Evolutionary conservation across 345 rosid species (phyloP), one percentile per base, ranked within the genome.

Genomic region (Crucihimalaya himalaica): DNA sequence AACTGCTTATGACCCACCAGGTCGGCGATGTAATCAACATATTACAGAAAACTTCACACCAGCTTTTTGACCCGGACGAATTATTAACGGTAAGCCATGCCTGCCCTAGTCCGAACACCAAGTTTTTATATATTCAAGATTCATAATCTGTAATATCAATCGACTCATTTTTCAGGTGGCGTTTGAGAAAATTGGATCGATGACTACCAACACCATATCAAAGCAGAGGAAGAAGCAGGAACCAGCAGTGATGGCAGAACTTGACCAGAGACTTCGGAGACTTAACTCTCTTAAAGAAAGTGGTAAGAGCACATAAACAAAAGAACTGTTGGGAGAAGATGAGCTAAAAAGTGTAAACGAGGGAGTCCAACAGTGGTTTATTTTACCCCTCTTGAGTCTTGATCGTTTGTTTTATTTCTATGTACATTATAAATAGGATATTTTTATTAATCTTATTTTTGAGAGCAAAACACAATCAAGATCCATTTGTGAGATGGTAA

Each of bases 151-250:
- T 21, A 8, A 42, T 35, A 23, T 48, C 20, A 74, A 67, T 27
- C 4, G 52, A 66, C 62, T 59, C 8, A 14, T 42, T 15, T 15
- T 47, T 78, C 85, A 96, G 98, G 97, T 96, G 77, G 99, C 99
- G 5, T 90, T 87, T 53, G 98, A 92, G 81, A 88, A 89, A 73
- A 83, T 92, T 1, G 96, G 99, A 34, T 90, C 91, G 0, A 84
- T 96, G 98, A 90, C 94, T 19, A 90, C 98, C n/a, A 87, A 89
- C 84, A 89, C 92, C 0, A 86, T 96, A 80, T 96, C 97, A 1
- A 96, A 96, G 84, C 88, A 92, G 79, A 84, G 99, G 85, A 96
- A 96, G 79, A 96, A 88, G 81, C 99, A 92, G 78, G 98, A 96
- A 79, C 88, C 97, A 1, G 98, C 97, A 13, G 99, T 96, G 45